Conservation (phyloP, 176 grass and related monocot species). For the Zea mays region Zm-B73-REFERENCE-NAM-5.0 NC_050096.1:17864001-17864500, state of each 20-base stretch:
- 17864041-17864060: constrained; percentile 10
- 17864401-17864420: neutral
- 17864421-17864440: constrained; percentile 11
- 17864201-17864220: constrained; percentile 16
- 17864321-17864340: too few relatives aligned
- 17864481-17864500: constrained; percentile 50
- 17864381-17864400: constrained; percentile 18
- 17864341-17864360: too few relatives aligned
- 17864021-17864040: constrained; percentile 1
- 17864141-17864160: constrained; percentile 21
- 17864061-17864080: constrained; percentile 7
- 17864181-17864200: constrained; percentile 28
- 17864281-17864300: constrained; percentile 15
- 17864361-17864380: too few relatives aligned
- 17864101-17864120: constrained; percentile 12
- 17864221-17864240: neutral
- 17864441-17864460: constrained; percentile 28
- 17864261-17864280: neutral
- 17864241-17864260: neutral
- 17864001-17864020: neutral
- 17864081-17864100: constrained; percentile 32
- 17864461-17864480: constrained; percentile 16
- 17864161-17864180: constrained; percentile 14
- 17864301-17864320: too few relatives aligned
- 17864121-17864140: constrained; percentile 16